These are phyloP conservation scores for Sicyos baderoa DNA, from an alignment of 306 rosid species.

Conservation along the genomic window DNA sequence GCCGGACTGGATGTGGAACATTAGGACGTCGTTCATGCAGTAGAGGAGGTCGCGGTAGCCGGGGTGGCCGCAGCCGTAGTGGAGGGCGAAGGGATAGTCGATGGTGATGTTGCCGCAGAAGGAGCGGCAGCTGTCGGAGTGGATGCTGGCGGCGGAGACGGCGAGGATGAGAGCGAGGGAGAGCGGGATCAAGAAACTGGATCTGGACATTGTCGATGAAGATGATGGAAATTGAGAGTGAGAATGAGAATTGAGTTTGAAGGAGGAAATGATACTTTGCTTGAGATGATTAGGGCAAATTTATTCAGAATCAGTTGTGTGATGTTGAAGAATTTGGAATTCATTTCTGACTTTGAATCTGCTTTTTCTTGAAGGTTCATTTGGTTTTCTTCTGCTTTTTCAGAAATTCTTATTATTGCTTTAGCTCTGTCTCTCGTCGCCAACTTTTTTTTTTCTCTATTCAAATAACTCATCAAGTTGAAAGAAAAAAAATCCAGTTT, in stretches of 20 bases:
- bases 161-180: constrained; percentile 21
- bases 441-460: neutral
- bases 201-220: neutral
- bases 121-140: constrained; percentile 51
- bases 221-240: constrained; percentile 3
- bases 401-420: constrained; percentile 31
- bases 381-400: constrained; percentile 27
- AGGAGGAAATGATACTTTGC: constrained; percentile 38
- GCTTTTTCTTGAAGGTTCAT: constrained; percentile 21
- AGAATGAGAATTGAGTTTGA: constrained; percentile 8
- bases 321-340: constrained; percentile 46
- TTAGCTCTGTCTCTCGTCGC: neutral
- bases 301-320: constrained; percentile 38
- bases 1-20: constrained; percentile 82
- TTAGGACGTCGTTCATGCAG: constrained; percentile 80
- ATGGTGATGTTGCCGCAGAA: constrained; percentile 85
- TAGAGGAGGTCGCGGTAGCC: constrained; percentile 80
- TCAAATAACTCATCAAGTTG: neutral
- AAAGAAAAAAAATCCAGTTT: neutral
- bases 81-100: constrained; percentile 75
- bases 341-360: constrained; percentile 29
- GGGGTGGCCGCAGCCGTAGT: constrained; percentile 89
- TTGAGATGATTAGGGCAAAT: constrained; percentile 35
- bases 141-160: neutral
- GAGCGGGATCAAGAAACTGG: constrained; percentile 23